phyloP scores from a whole-genome alignment of 768 basidiomycete genomes.

The Paxillus ammoniavirescens region DNA sequence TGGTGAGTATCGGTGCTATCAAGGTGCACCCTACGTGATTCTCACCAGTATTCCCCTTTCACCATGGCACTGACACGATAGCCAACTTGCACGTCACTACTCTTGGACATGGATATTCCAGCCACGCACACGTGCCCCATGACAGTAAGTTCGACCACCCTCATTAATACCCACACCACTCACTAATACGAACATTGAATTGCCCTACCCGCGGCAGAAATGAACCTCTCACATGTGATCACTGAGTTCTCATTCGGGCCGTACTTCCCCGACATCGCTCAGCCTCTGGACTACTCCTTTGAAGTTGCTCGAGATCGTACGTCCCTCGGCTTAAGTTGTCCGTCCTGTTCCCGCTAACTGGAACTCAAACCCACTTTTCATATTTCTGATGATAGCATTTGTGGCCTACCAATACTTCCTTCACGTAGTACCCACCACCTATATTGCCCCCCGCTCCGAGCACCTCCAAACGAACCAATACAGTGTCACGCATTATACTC shows the following conservation, averaged over 20 bases:
- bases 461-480: constrained; percentile 83
- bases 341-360: too few relatives aligned
- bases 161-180: constrained; percentile 1
- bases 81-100: constrained; percentile 95
- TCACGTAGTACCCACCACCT: constrained; percentile 93
- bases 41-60: not conserved
- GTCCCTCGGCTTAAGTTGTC: not conserved
- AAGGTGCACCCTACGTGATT: not conserved
- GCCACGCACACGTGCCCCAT: constrained; percentile 85
- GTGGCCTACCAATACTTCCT: constrained; percentile 93
- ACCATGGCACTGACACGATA: constrained; percentile 18
- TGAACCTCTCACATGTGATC: constrained; percentile 97
- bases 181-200: not conserved
- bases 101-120: constrained; percentile 91
- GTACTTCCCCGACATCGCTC: constrained; percentile 91
- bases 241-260: constrained; percentile 97
- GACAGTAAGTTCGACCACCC: constrained; percentile 50
- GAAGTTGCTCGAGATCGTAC: constrained; percentile 69
- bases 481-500: constrained; percentile 90
- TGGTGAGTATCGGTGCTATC: constrained; percentile 39
- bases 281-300: constrained; percentile 90
- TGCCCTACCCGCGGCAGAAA: constrained; percentile 46
- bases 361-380: not conserved
- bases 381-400: constrained; percentile 53
- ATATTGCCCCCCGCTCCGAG: constrained; percentile 66